These are phyloP conservation scores for Beauveria caledonica DNA, from an alignment of 2,329 filamentous ascomycete species.

Conservation along the genomic window DNA sequence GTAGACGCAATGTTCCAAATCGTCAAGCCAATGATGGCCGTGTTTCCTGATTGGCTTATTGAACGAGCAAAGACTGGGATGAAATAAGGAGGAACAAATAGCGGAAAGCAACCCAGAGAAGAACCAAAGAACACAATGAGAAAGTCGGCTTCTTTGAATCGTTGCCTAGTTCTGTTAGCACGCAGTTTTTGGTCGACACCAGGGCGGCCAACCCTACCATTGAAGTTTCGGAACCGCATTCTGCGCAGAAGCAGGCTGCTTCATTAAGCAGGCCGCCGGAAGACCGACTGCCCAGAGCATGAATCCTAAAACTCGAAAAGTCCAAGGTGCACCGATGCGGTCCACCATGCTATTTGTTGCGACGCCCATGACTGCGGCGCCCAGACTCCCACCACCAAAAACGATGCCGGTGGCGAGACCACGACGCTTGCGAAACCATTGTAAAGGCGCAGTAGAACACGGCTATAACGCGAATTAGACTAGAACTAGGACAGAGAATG, in stretches of 20 bases:
- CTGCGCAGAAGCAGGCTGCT: conserved; percentile 11
- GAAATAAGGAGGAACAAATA: conserved; percentile 23
- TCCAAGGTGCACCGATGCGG: conserved; percentile 19
- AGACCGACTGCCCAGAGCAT: conserved; percentile 22
- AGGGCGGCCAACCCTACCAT: conserved; percentile 13
- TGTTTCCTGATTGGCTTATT: conserved; percentile 16
- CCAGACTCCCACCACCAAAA: conserved; percentile 21
- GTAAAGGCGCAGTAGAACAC: conserved; percentile 19
- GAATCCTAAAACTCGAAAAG: conserved; percentile 20
- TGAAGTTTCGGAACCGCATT: conserved; percentile 16
- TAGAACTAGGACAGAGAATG: accelerated
- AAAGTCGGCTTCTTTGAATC: conserved; percentile 19
- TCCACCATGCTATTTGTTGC: conserved; percentile 17
- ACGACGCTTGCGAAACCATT: conserved; percentile 19
- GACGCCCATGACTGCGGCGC: conserved; percentile 21
- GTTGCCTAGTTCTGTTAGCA: conserved; percentile 16
- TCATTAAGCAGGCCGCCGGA: conserved; percentile 19
- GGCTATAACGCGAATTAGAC: conserved; percentile 12
- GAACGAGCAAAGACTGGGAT: conserved; percentile 21
- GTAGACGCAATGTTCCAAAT: conserved; percentile 22
- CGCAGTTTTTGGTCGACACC: neutral
- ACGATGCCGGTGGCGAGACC: conserved; percentile 22
- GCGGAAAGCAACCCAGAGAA: conserved; percentile 18
- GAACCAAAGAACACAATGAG: conserved; percentile 18
- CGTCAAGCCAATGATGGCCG: conserved; percentile 17